Base-by-base conservation (phyloP, 2,329 filamentous ascomycete species). In the Claviceps arundinis region DNA sequence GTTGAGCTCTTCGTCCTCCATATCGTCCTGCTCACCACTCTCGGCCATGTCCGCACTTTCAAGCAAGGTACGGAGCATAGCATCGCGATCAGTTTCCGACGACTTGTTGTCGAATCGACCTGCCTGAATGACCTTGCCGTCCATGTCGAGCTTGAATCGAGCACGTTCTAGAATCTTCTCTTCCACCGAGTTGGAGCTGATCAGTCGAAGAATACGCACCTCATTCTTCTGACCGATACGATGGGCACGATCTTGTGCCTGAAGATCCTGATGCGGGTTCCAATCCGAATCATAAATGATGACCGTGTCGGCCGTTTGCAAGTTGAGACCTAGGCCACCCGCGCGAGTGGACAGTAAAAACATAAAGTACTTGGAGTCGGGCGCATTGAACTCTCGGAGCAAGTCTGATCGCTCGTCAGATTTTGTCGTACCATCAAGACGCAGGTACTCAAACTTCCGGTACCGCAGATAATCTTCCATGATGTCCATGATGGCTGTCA, bases 401-500 rank as follows among this genome's bases (percentile, higher is more conserved):
- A 98, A 76, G 50, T 95, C 89, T 1, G 90, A 96, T 58, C 93
- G 88, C 69, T 98, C 93, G 63, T 98, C 93, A 1, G 93, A 90
- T 68, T 98, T 98, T 46, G 93, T 98, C 0, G 89, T 93, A 73
- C 93, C 93, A 63, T 98, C 93, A 54, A 98, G 76, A 65, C 93
- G 89, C 58, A 98, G 77, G 65, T 95, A 98, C 62, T 86, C 78
- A 59, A 95, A 76, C 47, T 84, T 85, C 57, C 88, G 81, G 63
- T 89, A 85, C 3, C 91, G 85, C 56, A 98, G 71, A 67, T 95
- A 98, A 66, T 98, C 93, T 62, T 98, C 93, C 93, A 98, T 97
- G 63, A 98, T 98, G 70, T 98, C 95, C 93, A 98, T 98, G 65
- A 98, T 98, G 56, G 95, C 90, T 4, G 93, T 98, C 93, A 98